phyloP scores from a whole-genome alignment of 23 red algal genomes.

The Cyanidium caldarium region DNA sequence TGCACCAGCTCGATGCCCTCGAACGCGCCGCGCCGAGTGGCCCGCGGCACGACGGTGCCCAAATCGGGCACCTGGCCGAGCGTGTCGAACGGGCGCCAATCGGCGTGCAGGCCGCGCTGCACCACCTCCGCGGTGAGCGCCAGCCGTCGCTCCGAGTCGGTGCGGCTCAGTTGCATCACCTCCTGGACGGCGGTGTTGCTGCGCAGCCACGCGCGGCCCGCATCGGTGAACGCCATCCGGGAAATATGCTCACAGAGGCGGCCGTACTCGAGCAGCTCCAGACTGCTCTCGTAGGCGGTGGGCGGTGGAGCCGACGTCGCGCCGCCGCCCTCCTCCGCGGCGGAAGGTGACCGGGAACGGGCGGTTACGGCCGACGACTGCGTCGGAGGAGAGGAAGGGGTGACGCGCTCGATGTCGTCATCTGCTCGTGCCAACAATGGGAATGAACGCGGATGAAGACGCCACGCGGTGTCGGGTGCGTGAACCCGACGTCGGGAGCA shows the following conservation, averaged over 20 bases:
- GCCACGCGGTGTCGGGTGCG: no score
- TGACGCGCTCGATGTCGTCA: no score
- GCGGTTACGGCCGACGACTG: no score
- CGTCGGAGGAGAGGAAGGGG: no score
- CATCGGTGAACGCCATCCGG: neutral
- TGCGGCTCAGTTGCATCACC: neutral
- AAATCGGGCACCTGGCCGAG: neutral
- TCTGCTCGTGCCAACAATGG: no score
- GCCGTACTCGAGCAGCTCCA: neutral
- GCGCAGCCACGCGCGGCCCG: neutral
- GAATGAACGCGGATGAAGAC: no score
- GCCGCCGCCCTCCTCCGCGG: no score
- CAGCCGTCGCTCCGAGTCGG: neutral
- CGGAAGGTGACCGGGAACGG: no score
- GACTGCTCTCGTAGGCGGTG: neutral
- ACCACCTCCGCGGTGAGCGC: neutral
- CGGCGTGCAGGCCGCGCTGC: neutral
- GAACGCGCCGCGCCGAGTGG: constrained; percentile 20
- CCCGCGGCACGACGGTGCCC: neutral
- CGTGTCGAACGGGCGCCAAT: neutral
- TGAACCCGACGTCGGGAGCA: no score
- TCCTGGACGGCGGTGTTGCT: no score
- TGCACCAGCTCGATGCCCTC: constrained; percentile 26
- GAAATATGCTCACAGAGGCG: neutral
- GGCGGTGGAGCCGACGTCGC: no score